phyloP scores from a whole-genome alignment of 2,329 filamentous ascomycete genomes.

The Fusarium nematophilum region DNA sequence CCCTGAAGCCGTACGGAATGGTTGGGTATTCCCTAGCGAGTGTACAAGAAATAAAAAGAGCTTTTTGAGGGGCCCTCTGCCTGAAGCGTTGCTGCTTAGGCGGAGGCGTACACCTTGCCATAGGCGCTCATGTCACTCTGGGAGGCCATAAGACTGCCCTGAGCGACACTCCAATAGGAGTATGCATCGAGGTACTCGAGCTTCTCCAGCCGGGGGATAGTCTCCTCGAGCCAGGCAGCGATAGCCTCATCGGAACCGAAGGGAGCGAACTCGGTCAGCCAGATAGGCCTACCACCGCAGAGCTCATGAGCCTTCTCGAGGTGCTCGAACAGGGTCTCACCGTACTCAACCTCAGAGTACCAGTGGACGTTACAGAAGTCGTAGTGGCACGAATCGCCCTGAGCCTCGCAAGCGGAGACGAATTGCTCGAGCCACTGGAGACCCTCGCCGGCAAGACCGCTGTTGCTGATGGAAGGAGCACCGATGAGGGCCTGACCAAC shows the following conservation, averaged over 20 bases:
- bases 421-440: constrained; percentile 67
- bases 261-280: constrained; percentile 74
- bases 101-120: constrained; percentile 62
- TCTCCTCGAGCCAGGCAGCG: constrained; percentile 60
- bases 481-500: constrained; percentile 64
- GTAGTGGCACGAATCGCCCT: constrained; percentile 57
- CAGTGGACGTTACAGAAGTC: constrained; percentile 74
- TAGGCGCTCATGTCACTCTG: constrained; percentile 55
- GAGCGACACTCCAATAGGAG: constrained; percentile 66
- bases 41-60: constrained; percentile 53
- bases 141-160: constrained; percentile 56
- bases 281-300: constrained; percentile 62
- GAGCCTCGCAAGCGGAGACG: constrained; percentile 60
- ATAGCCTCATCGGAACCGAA: constrained; percentile 54
- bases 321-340: constrained; percentile 65
- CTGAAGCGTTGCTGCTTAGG: constrained; percentile 36
- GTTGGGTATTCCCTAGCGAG: constrained; percentile 50
- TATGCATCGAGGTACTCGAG: constrained; percentile 65
- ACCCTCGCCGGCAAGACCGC: constrained; percentile 60
- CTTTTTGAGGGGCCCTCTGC: constrained; percentile 1
- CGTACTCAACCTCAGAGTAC: constrained; percentile 65
- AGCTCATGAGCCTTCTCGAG: constrained; percentile 58
- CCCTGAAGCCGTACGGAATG: constrained; percentile 39
- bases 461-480: constrained; percentile 72
- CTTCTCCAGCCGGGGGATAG: constrained; percentile 61